Base-by-base conservation (phyloP, 805 yeast species). In the Candida adriatica region DNA sequence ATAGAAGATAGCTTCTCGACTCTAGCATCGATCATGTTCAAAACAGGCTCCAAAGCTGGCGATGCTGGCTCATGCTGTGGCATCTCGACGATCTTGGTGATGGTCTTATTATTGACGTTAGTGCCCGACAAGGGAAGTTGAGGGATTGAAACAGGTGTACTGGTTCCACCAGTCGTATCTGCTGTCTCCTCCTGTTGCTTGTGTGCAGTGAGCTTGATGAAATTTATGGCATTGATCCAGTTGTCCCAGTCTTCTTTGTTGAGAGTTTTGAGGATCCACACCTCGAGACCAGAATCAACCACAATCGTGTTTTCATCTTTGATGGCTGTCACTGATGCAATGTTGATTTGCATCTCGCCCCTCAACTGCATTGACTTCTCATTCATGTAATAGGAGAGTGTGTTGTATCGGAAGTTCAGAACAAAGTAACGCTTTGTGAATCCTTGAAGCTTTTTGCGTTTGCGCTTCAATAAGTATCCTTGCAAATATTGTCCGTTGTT, bases 271-370 rank as follows among this genome's bases (percentile, higher is more conserved):
- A 90, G 63, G 23, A 75, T 76, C 97, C 97, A 90, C 8, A 83
- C 77, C 53, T 90, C 97, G 75, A 90, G 78, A 3, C 97, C 97
- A 0, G 96, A 86, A 54, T 92, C 96, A 37, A 92, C 70, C 27
- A 80, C 76, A 26, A 92, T 76, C 47, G 83, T 79, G 32, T 73
- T 60, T 16, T 74, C 72, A 35, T 71, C 70, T 16, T 73, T 66
- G 46, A 79, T 79, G 0, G 94, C 95, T 35, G 88, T 73, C 2
- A 92, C 76, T n/a, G 82, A 82, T 3, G 94, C 77, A 29, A 81
- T 69, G 32, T 72, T 75, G 29, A 92, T 75, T 22, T 90, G 94
- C 85, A 92, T 86, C 49, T 85, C 87, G 35, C 98, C 98, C 35
- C 97, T 69, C 29, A 85, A 68, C 43, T 77, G 76, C 45, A 77